Conservation (phyloP, 2,329 filamentous ascomycete species). For the Penicillium sp. region DNA sequence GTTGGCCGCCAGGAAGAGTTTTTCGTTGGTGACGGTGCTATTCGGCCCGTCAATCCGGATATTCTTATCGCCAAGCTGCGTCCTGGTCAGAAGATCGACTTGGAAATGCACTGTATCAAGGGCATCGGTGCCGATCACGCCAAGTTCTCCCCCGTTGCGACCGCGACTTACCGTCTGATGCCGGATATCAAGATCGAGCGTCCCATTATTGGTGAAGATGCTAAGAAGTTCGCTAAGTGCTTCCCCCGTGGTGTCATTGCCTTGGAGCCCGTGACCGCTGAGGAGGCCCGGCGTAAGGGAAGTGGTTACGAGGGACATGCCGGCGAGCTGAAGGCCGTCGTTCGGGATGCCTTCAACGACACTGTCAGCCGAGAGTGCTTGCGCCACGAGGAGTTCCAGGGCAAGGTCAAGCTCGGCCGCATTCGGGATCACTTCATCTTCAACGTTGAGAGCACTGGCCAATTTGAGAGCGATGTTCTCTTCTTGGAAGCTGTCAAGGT, state of each 20-base stretch:
- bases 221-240: constrained; percentile 84
- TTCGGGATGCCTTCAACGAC: constrained; percentile 85
- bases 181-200: constrained; percentile 80
- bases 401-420: constrained; percentile 90
- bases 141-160: constrained; percentile 96
- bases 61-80: constrained; percentile 93
- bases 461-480: constrained; percentile 90
- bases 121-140: constrained; percentile 92
- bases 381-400: constrained; percentile 88
- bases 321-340: constrained; percentile 84
- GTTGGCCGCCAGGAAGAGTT: constrained; percentile 70
- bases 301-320: constrained; percentile 72
- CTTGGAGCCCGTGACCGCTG: constrained; percentile 68
- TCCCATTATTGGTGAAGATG: constrained; percentile 84
- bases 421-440: constrained; percentile 97
- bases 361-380: constrained; percentile 93
- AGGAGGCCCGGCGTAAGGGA: constrained; percentile 62
- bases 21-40: constrained; percentile 67
- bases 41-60: constrained; percentile 81
- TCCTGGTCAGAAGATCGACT: constrained; percentile 81
- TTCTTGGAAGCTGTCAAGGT: constrained; percentile 87
- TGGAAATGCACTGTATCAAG: constrained; percentile 93
- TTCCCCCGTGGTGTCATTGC: constrained; percentile 88
- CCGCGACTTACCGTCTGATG: constrained; percentile 87
- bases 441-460: constrained; percentile 89